Evolutionary conservation across 495 filamentous ascomycete genomes (phyloP).

Genomic region (Clavariopsis aquatica): DNA sequence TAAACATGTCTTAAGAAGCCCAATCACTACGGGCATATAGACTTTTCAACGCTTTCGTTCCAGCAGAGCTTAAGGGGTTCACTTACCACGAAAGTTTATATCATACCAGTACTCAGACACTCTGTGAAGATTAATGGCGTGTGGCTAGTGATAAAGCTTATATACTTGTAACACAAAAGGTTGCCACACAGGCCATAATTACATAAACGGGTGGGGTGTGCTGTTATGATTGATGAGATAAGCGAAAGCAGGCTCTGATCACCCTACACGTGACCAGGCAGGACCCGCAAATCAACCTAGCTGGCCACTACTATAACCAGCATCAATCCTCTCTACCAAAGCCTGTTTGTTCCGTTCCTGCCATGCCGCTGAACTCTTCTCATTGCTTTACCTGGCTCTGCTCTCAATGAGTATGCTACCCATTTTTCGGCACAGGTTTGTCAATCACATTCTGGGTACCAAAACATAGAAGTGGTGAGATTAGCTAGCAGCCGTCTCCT

Average conservation of each 20-base stretch:
- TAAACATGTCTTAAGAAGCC: background rate
- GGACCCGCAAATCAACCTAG: conserved; percentile 4
- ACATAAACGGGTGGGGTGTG: too few relatives aligned
- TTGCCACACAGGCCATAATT: too few relatives aligned
- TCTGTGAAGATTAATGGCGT: too few relatives aligned
- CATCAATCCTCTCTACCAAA: background rate
- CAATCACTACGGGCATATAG: background rate
- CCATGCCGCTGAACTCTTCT: background rate
- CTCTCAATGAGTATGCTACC: background rate
- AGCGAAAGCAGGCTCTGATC: too few relatives aligned
- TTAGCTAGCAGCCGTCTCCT: too few relatives aligned
- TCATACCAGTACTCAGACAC: too few relatives aligned
- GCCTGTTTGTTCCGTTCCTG: background rate
- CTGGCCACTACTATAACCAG: background rate
- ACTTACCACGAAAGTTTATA: too few relatives aligned
- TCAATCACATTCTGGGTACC: too few relatives aligned
- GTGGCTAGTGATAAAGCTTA: too few relatives aligned
- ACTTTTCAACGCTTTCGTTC: background rate
- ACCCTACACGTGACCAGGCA: background rate
- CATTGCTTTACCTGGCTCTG: background rate
- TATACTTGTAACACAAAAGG: too few relatives aligned
- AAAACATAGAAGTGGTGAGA: too few relatives aligned
- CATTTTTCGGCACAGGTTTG: background rate
- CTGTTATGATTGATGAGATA: too few relatives aligned
- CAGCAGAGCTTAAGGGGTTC: background rate